Conservation (phyloP, 805 yeast species). For the Clavispora fructus region DNA sequence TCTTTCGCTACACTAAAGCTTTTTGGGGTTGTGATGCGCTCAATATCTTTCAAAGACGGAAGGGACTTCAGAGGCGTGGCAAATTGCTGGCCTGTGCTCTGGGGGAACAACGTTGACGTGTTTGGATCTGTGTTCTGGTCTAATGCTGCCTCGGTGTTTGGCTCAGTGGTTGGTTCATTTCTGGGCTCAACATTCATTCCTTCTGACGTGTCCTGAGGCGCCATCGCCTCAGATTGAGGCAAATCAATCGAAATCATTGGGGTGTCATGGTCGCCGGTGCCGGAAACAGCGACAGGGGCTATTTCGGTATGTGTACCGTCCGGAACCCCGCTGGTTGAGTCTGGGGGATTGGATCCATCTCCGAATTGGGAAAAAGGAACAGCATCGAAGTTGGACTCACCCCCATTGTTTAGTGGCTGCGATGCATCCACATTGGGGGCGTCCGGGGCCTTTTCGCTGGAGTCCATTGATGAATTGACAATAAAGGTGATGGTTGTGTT, state of each 20-base stretch:
- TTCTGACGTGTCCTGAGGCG: not conserved
- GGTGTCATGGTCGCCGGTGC: not conserved
- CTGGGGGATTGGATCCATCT: not conserved
- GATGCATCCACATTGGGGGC: not conserved
- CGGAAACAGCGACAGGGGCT: not conserved
- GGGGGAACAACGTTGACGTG: slow-evolving; percentile 5
- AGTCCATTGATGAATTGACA: not conserved
- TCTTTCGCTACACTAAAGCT: slow-evolving; percentile 38
- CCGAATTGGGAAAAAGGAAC: not conserved
- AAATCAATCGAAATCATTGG: not conserved
- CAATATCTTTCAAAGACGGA: slow-evolving; percentile 41
- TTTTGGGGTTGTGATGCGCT: slow-evolving; percentile 36
- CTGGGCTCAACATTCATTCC: not conserved
- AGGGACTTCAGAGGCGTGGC: slow-evolving; percentile 39
- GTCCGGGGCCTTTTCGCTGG: not conserved
- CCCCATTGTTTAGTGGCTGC: not conserved
- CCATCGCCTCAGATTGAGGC: not conserved
- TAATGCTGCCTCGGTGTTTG: not conserved
- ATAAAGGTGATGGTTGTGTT: not conserved
- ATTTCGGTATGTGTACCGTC: not conserved
- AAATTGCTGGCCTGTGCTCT: slow-evolving; percentile 11
- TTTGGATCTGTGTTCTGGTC: slow-evolving; percentile 6
- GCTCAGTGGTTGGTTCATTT: not conserved
- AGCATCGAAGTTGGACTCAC: not conserved
- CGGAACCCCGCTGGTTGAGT: not conserved